Evolutionary conservation across 2,329 filamentous ascomycete species (phyloP).

Genomic region (Escovopsis sp.): DNA sequence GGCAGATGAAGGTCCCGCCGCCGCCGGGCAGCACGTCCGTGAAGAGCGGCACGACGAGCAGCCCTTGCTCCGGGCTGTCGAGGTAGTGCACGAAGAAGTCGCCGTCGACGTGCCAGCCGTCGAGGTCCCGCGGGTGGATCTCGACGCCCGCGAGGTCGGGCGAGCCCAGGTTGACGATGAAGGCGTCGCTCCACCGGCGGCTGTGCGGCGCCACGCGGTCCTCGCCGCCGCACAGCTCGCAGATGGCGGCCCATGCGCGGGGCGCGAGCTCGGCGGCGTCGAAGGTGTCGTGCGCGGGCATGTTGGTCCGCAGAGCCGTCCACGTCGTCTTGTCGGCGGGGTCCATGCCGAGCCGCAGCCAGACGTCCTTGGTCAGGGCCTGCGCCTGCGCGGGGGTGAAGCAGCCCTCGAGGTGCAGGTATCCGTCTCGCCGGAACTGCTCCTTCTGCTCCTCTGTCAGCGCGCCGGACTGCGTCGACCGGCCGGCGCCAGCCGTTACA

Average conservation of each 20-base stretch:
- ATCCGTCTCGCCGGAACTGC: slow-evolving; percentile 24
- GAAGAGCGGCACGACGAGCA: slow-evolving; percentile 54
- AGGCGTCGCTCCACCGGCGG: slow-evolving; percentile 47
- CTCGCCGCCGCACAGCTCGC: slow-evolving; percentile 49
- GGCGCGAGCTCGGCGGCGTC: slow-evolving; percentile 42
- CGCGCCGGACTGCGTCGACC: slow-evolving; percentile 16
- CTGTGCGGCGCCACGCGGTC: slow-evolving; percentile 32
- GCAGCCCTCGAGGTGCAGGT: slow-evolving; percentile 16
- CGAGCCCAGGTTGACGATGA: slow-evolving; percentile 56
- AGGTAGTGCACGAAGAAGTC: slow-evolving; percentile 61
- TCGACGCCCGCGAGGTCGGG: slow-evolving; percentile 33
- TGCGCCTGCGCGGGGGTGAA: slow-evolving; percentile 24
- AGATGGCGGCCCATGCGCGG: slow-evolving; percentile 50
- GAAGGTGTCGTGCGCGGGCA: slow-evolving; percentile 44
- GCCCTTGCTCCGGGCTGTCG: slow-evolving; percentile 52
- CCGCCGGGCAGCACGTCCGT: slow-evolving; percentile 44
- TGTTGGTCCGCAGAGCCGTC: slow-evolving; percentile 45
- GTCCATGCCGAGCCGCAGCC: slow-evolving; percentile 50
- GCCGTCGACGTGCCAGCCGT: slow-evolving; percentile 53
- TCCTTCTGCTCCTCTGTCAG: slow-evolving; percentile 13
- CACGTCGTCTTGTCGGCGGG: slow-evolving; percentile 49
- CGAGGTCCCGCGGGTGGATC: slow-evolving; percentile 34
- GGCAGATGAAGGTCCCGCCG: slow-evolving; percentile 51
- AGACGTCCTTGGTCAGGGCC: slow-evolving; percentile 28
- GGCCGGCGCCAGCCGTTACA: too few species aligned